These are phyloP conservation scores for Aspergillus egyptiacus DNA, from an alignment of 495 filamentous ascomycete genomes.

Conservation along the genomic window DNA sequence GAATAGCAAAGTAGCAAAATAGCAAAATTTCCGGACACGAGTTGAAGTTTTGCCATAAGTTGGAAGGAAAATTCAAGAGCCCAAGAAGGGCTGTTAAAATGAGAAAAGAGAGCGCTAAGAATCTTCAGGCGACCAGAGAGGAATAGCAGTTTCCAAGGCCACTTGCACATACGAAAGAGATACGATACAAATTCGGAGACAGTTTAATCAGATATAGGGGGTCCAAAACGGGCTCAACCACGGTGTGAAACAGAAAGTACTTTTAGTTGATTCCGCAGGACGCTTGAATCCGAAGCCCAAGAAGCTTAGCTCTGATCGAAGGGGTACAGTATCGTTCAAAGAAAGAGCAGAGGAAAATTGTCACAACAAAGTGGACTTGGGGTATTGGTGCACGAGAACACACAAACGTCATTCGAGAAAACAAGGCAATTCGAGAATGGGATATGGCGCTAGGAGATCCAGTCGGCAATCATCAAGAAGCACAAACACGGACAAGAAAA, in stretches of 20 bases:
- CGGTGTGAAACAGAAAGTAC: constrained; percentile 27
- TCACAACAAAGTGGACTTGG: constrained; percentile 42
- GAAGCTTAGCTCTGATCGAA: constrained; percentile 29
- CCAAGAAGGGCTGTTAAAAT: background rate
- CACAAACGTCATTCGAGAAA: constrained; percentile 45
- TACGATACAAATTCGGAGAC: constrained; percentile 32
- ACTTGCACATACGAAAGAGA: constrained; percentile 30
- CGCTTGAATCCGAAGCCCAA: constrained; percentile 35
- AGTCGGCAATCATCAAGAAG: constrained; percentile 31
- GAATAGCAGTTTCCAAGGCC: constrained; percentile 21
- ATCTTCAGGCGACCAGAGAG: background rate
- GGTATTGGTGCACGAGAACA: constrained; percentile 44
- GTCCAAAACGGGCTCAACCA: constrained; percentile 25
- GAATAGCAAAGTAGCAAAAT: constrained; percentile 10
- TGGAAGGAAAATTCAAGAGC: constrained; percentile 1
- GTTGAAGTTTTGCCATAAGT: too few relatives aligned
- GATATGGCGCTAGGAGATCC: constrained; percentile 41
- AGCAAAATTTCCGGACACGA: constrained; percentile 1
- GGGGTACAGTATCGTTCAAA: constrained; percentile 28
- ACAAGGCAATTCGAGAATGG: constrained; percentile 33
- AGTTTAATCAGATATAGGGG: constrained; percentile 21
- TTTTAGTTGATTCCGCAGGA: constrained; percentile 40
- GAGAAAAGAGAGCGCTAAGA: constrained; percentile 6
- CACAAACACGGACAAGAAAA: constrained; percentile 11
- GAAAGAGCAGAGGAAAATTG: constrained; percentile 29